Conservation (phyloP, 805 yeast genomes). For the Yarrowia bubula region DNA sequence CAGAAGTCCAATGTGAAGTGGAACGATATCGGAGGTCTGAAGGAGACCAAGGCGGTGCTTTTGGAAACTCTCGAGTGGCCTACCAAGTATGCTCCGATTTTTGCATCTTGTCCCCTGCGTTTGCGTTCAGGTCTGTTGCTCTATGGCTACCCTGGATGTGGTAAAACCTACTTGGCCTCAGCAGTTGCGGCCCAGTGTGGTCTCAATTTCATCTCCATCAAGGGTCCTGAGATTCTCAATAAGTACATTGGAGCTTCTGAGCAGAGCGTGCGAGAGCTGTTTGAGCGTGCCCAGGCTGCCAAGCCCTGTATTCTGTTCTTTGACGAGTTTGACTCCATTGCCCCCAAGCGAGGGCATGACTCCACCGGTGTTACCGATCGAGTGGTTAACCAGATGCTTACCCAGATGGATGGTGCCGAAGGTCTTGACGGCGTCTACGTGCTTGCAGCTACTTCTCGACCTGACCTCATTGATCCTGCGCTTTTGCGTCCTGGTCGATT, state of each 20-base stretch:
- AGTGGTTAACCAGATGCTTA: conserved; percentile 92
- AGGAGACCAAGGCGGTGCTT: conserved; percentile 68
- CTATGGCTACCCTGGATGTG: conserved; percentile 98
- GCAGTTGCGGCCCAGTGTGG: conserved; percentile 95
- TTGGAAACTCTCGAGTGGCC: conserved; percentile 97
- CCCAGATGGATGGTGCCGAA: conserved; percentile 99
- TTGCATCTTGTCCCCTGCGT: conserved; percentile 80
- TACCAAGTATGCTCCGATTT: conserved; percentile 92
- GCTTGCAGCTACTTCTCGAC: conserved; percentile 92
- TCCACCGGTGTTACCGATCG: conserved; percentile 97
- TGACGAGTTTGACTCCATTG: conserved; percentile 95
- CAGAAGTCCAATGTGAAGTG: conserved; percentile 75
- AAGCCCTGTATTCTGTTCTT: conserved; percentile 90
- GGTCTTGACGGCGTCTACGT: conserved; percentile 96
- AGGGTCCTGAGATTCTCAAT: conserved; percentile 93
- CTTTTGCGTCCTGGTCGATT: conserved; percentile 92
- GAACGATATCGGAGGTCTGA: conserved; percentile 87
- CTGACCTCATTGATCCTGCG: conserved; percentile 94
- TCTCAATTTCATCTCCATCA: conserved; percentile 84
- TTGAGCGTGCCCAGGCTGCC: conserved; percentile 92
- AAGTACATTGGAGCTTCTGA: conserved; percentile 97
- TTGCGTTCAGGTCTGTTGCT: conserved; percentile 84
- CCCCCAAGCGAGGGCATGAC: conserved; percentile 96
- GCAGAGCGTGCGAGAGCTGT: conserved; percentile 87
- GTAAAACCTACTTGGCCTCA: conserved; percentile 87